Base-by-base conservation (phyloP, 2,329 filamentous ascomycete species). In the Talaromyces islandicus region DNA sequence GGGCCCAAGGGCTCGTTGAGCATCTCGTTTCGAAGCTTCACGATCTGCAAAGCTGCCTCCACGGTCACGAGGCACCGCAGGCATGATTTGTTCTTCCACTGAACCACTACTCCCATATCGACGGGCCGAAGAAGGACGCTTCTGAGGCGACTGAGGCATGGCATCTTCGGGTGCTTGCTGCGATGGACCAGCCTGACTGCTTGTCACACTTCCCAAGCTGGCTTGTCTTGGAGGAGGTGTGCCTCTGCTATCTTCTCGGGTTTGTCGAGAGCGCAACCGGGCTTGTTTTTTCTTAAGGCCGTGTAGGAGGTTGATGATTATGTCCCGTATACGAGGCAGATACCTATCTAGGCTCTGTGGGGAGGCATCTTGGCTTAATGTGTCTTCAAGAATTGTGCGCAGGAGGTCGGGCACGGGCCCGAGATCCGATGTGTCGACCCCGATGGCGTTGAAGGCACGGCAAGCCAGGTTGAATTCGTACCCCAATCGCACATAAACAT, bases 401-500 rank as follows among this genome's bases (percentile, higher is more conserved):
- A 99, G 78, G 61, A 92, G 81, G 73, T 99, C 94, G 6, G 94
- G 94, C 2, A 99, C 94, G 67, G 96, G 96, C 60, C 94, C 94
- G 12, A 99, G 82, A 74, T 99, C 94, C 27, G 87, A 85, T 1
- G 92, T 97, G 70, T 99, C 94, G 64, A 99, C 94, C 63, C 95
- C 94, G 70, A 99, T 99, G 61, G 92, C 91, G 69, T 91, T 91
- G 77, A 99, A 99, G 63, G 94, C 93, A 59, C 94, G 89, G 75
- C 93, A 97, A 29, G 94, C 94, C 80, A 99, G 94, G 77, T 99
- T 99, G 83, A 99, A 99, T 77, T 99, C 94, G 77, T 99, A 99
- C 53, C 94, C 94, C 63, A 99, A 80, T 63, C 94, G 89, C 62
- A 99, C 94, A 73, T 99, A 99, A 68, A 99, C 94, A 74, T 99